These are phyloP conservation scores for Tagetes patula DNA, from an alignment of 129 eudicot species.

Conservation along the genomic window DNA sequence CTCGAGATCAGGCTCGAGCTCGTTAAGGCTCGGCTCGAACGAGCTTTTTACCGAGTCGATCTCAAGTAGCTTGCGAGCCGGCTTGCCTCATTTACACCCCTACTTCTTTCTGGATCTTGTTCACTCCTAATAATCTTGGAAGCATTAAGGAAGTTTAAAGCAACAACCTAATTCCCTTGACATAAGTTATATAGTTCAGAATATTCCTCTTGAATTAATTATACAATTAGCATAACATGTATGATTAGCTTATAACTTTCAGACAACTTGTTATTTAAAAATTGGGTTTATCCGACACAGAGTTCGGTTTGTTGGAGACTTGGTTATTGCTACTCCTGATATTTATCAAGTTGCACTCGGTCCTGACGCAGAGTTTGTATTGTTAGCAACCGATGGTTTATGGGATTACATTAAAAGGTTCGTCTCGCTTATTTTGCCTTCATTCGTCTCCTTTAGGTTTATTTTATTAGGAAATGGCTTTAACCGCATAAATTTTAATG, in stretches of 20 bases:
- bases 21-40: no score
- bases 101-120: neutral
- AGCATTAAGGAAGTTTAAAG: neutral
- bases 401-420: constrained; percentile 99
- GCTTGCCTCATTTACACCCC: no score
- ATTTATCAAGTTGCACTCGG: constrained; percentile 64
- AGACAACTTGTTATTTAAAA: neutral
- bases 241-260: no score
- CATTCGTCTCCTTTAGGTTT: neutral
- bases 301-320: constrained; percentile 61
- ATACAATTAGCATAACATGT: neutral
- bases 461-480: neutral
- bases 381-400: constrained; percentile 97
- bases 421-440: neutral
- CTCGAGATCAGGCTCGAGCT: no score
- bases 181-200: neutral
- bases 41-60: no score
- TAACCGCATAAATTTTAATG: constrained; percentile 8
- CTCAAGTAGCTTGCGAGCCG: no score
- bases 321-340: constrained; percentile 90
- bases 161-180: neutral
- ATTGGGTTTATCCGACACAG: constrained; percentile 40
- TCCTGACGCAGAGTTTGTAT: constrained; percentile 73
- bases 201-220: neutral
- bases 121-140: neutral